Evolutionary conservation across 2,329 filamentous ascomycete species (phyloP).

Genomic region (Neopestalotiopsis sp.): DNA sequence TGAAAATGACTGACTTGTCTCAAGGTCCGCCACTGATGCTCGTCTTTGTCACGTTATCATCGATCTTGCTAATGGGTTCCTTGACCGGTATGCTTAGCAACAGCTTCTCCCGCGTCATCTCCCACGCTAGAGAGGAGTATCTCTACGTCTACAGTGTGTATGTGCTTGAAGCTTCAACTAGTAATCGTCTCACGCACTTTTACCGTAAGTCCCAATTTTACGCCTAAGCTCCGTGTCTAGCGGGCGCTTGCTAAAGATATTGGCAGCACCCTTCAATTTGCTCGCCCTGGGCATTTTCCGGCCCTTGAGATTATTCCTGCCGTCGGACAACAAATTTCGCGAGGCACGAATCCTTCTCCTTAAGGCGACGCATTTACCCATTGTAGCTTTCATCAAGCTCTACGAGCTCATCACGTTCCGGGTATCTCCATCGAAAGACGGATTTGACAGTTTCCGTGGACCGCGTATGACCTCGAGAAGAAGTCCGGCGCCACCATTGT

Average conservation of each 20-base stretch:
- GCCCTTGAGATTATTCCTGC: slow-evolving; percentile 72
- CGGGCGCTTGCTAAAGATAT: not conserved
- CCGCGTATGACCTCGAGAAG: slow-evolving; percentile 39
- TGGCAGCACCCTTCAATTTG: slow-evolving; percentile 69
- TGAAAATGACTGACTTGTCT: not conserved
- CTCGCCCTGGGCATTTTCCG: slow-evolving; percentile 74
- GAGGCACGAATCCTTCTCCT: slow-evolving; percentile 65
- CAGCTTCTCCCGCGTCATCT: slow-evolving; percentile 70
- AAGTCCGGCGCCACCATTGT: slow-evolving; percentile 28
- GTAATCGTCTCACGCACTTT: slow-evolving; percentile 72
- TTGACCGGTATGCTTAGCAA: slow-evolving; percentile 81
- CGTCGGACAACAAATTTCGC: slow-evolving; percentile 68
- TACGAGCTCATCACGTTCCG: slow-evolving; percentile 63
- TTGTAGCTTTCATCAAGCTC: slow-evolving; percentile 71
- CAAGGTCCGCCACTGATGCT: slow-evolving; percentile 66
- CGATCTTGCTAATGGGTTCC: slow-evolving; percentile 79
- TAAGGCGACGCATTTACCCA: slow-evolving; percentile 68
- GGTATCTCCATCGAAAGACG: slow-evolving; percentile 41
- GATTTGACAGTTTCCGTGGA: slow-evolving; percentile 56
- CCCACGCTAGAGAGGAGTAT: slow-evolving; percentile 75
- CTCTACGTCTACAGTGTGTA: slow-evolving; percentile 76
- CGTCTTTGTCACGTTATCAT: slow-evolving; percentile 78
- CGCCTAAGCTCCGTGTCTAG: not conserved
- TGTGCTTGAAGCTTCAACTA: slow-evolving; percentile 70
- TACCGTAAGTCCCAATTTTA: slow-evolving; percentile 48